Conservation (phyloP, 768 basidiomycete genomes). For the Hemileccinum rubropunctum region DNA sequence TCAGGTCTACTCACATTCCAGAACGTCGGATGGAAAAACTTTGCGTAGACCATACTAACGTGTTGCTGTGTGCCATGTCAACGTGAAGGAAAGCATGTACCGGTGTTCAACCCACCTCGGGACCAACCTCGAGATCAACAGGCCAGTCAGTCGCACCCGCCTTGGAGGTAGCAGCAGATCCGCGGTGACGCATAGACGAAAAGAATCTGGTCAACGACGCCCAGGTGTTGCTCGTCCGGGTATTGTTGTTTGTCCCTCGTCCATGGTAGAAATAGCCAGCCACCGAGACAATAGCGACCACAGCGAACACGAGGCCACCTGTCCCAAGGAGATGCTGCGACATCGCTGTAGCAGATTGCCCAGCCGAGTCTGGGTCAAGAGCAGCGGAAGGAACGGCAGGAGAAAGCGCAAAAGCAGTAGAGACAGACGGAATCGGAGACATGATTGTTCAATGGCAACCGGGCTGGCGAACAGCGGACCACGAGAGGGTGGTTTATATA, state of each 20-base stretch:
- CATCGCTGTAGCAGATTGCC: constrained; percentile 4
- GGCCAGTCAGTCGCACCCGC: not conserved
- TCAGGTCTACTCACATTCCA: constrained; percentile 15
- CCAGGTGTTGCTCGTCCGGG: constrained; percentile 4
- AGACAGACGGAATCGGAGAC: constrained; percentile 18
- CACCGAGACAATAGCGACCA: constrained; percentile 9
- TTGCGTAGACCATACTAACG: constrained; percentile 21
- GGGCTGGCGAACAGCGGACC: not conserved
- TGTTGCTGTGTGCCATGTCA: constrained; percentile 7
- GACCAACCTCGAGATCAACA: constrained; percentile 9
- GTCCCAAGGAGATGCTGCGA: constrained; percentile 5
- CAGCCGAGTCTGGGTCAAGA: not conserved
- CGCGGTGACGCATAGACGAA: constrained; percentile 6
- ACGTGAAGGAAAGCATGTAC: not conserved
- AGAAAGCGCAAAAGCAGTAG: constrained; percentile 4
- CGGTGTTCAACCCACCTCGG: constrained; percentile 1
- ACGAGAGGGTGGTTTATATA: constrained; percentile 4
- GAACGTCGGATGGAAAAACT: constrained; percentile 18
- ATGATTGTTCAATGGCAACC: constrained; percentile 6
- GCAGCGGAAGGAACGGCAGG: constrained; percentile 1
- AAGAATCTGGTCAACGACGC: constrained; percentile 1
- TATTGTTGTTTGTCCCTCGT: not conserved
- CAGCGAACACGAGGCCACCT: constrained; percentile 14
- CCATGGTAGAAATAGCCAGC: constrained; percentile 17
- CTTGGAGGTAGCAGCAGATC: not conserved